Evolutionary conservation across 2,329 filamentous ascomycete species (phyloP), one percentile per base, ranked within the genome.

Genomic region (Parastagonospora avenae): DNA sequence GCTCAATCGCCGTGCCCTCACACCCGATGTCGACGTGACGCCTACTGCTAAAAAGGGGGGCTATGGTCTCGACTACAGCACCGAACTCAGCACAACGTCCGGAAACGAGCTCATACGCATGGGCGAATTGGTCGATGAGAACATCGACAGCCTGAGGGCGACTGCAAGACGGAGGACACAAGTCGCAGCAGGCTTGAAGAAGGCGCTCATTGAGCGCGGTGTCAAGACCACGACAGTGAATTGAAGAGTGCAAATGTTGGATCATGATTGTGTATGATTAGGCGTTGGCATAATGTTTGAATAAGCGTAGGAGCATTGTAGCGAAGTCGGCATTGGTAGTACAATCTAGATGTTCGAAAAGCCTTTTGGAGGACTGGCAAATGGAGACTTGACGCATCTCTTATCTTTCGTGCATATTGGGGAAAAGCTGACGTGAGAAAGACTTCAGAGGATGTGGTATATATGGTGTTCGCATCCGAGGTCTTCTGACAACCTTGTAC

Each of bases 101-200:
- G 71, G 66, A 8, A 59, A 52, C 4, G 53, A 65, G 6, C 46
- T 71, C 16, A 64, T 70, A 42, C 73, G 68, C 55, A 68, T 75
- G 49, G 74, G 73, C 62, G 63, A 67, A 24, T 66, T 76, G 53
- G 73, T 79, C 2, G 74, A 72, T 24, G 64, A 70, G 32, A 73
- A 75, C 38, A 66, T 80, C 4, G 66, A 70, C 48, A 61, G 49
- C n/a, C 71, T 75, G 48, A 61, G 71, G 45, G 67, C 66, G 51
- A 72, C 57, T 31, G 63, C 59, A 41, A 63, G 58, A 52, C 66
- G 70, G 59, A 67, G 77, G 62, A 73, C 61, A 57, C 64, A 67
- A 36, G 73, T 79, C 19, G 63, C 75, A 12, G 62, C 58, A n/a
- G 70, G 64, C 15, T 49, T 80, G 48, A 72, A 67, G 57, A 67